Evolutionary conservation across 2,329 filamentous ascomycete genomes (phyloP), one percentile per base, ranked within the genome.

Genomic region (Calonectria fujianensis): DNA sequence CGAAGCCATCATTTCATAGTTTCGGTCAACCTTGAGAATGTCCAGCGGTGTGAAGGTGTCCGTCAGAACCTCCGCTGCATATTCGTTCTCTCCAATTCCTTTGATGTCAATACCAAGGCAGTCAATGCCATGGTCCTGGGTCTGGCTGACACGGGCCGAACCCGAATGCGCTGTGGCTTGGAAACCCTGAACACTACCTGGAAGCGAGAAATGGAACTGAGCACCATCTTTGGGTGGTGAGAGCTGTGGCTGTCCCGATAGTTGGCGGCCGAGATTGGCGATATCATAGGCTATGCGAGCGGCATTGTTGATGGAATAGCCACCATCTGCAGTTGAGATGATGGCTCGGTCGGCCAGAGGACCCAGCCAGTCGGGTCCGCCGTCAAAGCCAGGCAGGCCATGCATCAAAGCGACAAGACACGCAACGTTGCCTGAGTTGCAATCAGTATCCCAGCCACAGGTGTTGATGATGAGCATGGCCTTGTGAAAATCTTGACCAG

Each of bases 221-320:
- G 52, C 52, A 18, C 52, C 52, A 7, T 57, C 52, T 20, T 57
- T 57, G 29, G 31, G 52, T 11, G 29, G 31, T 6, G 52, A 20
- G 8, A 57, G n/a, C 10, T 32, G 18, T 8, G 52, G 10, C 3
- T 35, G 29, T 1, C 52, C 52, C 18, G 31, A n/a, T 11, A 57
- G 29, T 3, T 16, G 16, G 31, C 20, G 31, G 8, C 52, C 52
- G 10, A 35, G 14, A 13, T 57, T 57, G 16, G 52, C 52, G 29
- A 57, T 35, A 20, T 57, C 52, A 20, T 57, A 57, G 16, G 52
- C 29, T 9, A 57, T 57, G 9, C 52, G 52, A 31, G 52, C 52
- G 64, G 64, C 70, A 24, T 69, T 72, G 54, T 68, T 72, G 24
- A 72, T 69, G 18, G 70, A 72, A 35, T 69, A 72, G 8, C 70